Evolutionary conservation across 1,139 yeast species (phyloP), one percentile per base, ranked within the genome.

Genomic region (Debaryomyces nepalensis): DNA sequence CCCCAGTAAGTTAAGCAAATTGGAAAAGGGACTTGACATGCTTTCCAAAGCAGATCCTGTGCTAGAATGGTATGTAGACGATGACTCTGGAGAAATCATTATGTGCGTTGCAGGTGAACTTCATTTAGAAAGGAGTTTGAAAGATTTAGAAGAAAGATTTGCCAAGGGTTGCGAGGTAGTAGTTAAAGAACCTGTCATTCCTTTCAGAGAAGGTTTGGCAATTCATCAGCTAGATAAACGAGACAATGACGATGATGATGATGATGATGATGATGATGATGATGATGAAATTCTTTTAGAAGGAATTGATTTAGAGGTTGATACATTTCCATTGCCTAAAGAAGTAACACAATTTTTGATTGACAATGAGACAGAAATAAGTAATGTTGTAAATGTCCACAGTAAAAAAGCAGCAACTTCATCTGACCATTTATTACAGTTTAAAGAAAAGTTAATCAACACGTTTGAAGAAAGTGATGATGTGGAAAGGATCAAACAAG

Each of bases 61-160:
- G 55, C 91, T 90, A 26, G 90, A 88, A 56, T 87, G 91, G 52
- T 85, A 80, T 54, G 73, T 87, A 33, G 93, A 87, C 55, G 96
- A 88, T 51, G 78, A 73, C 43, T 83, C 86, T 8, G 98, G 98
- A 46, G 98, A 91, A 62, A 87, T 87, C 54, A 89, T 91, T 51
- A 72, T 91, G 54, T 87, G 95, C 48, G 90, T 95, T 12, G 97
- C 97, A n/a, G 98, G 98, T 41, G 97, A 91, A 61, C 73, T 91
- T 47, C 98, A 91, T 66, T 70, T 91, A 42, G 98, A 91, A 58
- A 77, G 97, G 59, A 90, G 97, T 61, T 64, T 91, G 53, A 89
- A 87, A 55, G 98, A 91, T 66, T 69, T 91, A 55, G 82, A 80
- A 44, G 97, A 90, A 52, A 73, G 98, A 51, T 95, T 91, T 72